Evolutionary conservation across 805 yeast species (phyloP).

Genomic region (Candida loeiensis): DNA sequence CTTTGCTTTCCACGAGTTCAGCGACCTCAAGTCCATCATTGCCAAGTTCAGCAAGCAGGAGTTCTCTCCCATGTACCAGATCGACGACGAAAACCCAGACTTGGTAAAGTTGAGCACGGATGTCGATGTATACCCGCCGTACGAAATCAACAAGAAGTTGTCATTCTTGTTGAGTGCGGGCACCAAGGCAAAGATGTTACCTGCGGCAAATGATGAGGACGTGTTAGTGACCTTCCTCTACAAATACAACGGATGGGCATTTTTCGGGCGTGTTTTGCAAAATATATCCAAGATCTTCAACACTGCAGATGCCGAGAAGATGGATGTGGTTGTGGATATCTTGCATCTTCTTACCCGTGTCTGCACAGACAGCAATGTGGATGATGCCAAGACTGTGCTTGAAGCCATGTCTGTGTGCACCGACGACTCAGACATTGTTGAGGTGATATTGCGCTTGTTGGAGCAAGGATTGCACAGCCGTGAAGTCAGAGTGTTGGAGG

Average conservation of each 20-base stretch:
- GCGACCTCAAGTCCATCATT: slow-evolving; percentile 60
- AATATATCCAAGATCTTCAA: slow-evolving; percentile 47
- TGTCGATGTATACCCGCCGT: slow-evolving; percentile 54
- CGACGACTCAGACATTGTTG: slow-evolving; percentile 57
- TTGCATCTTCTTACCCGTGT: slow-evolving; percentile 50
- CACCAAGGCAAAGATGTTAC: slow-evolving; percentile 69
- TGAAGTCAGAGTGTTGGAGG: slow-evolving; percentile 42
- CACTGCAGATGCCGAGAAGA: slow-evolving; percentile 34
- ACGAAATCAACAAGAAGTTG: slow-evolving; percentile 45
- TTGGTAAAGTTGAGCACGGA: slow-evolving; percentile 47
- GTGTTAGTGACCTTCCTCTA: slow-evolving; percentile 62
- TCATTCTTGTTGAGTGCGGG: slow-evolving; percentile 44
- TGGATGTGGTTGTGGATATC: slow-evolving; percentile 44
- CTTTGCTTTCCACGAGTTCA: slow-evolving; percentile 63
- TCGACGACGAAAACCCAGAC: slow-evolving; percentile 52
- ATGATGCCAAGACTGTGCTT: slow-evolving; percentile 22
- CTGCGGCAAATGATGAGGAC: slow-evolving; percentile 37
- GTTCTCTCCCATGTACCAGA: slow-evolving; percentile 37
- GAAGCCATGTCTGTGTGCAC: slow-evolving; percentile 46
- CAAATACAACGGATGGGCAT: slow-evolving; percentile 82
- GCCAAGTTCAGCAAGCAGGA: slow-evolving; percentile 38
- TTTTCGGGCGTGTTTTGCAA: slow-evolving; percentile 74
- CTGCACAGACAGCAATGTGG: slow-evolving; percentile 35
- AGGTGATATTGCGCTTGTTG: slow-evolving; percentile 59
- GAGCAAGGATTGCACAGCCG: slow-evolving; percentile 64